A percentile compares a stretch with the other conserved stretches of the same genome.
phyloP scores from a whole-genome alignment of 495 filamentous ascomycete species.

The Penicillium atrosanguineum region DNA sequence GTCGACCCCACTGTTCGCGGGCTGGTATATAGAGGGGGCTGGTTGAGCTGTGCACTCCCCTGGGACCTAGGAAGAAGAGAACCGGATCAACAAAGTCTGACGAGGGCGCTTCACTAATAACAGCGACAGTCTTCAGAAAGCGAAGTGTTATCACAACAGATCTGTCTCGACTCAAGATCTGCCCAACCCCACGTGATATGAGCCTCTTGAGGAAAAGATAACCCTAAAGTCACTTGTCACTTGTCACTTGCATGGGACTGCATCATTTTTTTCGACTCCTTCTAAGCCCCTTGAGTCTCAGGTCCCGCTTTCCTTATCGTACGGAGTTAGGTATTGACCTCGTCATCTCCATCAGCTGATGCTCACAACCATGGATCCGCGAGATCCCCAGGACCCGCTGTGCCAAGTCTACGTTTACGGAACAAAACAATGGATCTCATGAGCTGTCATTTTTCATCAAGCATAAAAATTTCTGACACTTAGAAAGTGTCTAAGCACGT shows the following conservation, averaged over 20 bases:
- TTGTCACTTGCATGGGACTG: neutral
- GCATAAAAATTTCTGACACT: neutral
- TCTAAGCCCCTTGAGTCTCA: neutral
- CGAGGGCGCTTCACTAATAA: neutral
- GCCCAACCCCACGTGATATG: neutral
- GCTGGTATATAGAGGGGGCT: conserved; percentile 24
- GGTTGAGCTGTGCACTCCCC: conserved; percentile 13
- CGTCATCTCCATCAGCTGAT: conserved; percentile 21
- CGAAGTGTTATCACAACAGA: neutral
- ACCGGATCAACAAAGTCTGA: neutral
- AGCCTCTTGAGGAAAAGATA: neutral
- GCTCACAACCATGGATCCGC: conserved; percentile 17
- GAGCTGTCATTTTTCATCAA: neutral
- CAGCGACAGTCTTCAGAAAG: neutral
- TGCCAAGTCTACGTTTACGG: neutral
- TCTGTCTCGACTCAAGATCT: neutral
- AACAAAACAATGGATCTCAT: neutral
- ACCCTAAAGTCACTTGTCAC: neutral
- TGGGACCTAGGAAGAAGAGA: conserved; percentile 1
- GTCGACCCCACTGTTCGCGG: conserved; percentile 28
- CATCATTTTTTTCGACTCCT: neutral
- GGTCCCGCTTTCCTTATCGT: neutral
- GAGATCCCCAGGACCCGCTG: neutral
- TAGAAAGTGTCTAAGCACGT: neutral
- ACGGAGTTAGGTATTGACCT: conserved; percentile 4